These are phyloP conservation scores for Elymus sibiricus DNA, from an alignment of 176 grass and related monocot genomes.

Conservation along the genomic window DNA sequence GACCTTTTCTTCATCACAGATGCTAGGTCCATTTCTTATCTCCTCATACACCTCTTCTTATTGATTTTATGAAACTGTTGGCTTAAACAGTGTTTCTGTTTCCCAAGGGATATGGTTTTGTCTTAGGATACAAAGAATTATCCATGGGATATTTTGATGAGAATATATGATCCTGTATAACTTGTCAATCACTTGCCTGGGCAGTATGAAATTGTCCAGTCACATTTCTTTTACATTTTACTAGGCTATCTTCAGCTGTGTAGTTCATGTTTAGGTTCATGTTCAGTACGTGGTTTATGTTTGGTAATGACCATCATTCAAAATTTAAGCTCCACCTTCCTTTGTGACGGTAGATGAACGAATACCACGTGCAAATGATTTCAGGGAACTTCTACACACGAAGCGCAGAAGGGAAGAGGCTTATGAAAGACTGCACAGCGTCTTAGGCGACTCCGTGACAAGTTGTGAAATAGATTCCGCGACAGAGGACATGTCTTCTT, in stretches of 20 bases:
- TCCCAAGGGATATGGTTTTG: neutral
- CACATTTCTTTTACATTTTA: neutral
- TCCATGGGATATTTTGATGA: neutral
- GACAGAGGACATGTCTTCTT: constrained; percentile 39
- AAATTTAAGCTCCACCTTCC: neutral
- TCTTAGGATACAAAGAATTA: neutral
- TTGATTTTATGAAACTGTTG: neutral
- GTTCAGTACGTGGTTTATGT: neutral
- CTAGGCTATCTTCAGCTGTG: too few species aligned
- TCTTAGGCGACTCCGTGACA: constrained; percentile 60
- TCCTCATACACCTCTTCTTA: neutral
- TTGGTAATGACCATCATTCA: neutral
- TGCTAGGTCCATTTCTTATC: constrained; percentile 44
- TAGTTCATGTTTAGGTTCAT: too few species aligned
- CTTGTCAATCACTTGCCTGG: neutral
- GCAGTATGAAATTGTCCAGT: neutral
- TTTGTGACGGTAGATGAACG: neutral
- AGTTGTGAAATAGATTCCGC: constrained; percentile 60
- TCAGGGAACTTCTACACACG: constrained; percentile 72
- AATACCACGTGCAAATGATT: neutral
- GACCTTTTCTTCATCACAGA: too few species aligned
- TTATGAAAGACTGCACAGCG: constrained; percentile 44
- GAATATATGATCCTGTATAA: neutral
- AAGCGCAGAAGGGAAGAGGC: constrained; percentile 69
- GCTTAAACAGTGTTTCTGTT: neutral